A percentile compares a stretch with the other conserved stretches of the same genome.
Evolutionary conservation across 1,139 yeast species (phyloP).

Genomic region (Pichia sp.): DNA sequence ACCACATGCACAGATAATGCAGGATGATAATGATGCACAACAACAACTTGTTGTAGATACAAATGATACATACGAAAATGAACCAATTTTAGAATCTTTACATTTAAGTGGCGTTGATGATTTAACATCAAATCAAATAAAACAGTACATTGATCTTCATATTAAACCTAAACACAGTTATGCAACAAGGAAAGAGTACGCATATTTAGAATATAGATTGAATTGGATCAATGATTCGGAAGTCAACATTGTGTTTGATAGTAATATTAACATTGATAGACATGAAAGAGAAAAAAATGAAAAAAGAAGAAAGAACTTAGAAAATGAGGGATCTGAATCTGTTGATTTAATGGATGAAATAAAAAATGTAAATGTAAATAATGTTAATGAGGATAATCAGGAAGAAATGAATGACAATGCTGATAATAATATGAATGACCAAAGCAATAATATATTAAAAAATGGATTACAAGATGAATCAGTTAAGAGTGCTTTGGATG

Average conservation of each 20-base stretch:
- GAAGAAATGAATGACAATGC: not conserved
- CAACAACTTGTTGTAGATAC: not conserved
- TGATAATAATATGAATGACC: not conserved
- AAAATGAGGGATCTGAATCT: not conserved
- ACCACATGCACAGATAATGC: not conserved
- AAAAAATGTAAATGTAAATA: not conserved
- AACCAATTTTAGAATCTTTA: conserved; percentile 45
- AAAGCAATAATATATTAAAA: conserved; percentile 8
- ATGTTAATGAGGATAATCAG: not conserved
- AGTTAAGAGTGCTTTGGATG: conserved; percentile 33
- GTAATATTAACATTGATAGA: not conserved
- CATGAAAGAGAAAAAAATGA: not conserved
- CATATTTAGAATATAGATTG: conserved; percentile 31
- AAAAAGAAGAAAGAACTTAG: not conserved
- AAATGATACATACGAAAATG: conserved; percentile 1
- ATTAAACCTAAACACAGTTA: conserved; percentile 36
- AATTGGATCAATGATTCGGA: conserved; percentile 70
- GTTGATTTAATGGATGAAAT: conserved; percentile 5
- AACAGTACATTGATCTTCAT: conserved; percentile 46
- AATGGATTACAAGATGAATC: conserved; percentile 2
- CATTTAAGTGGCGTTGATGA: conserved; percentile 61
- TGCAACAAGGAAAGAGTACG: conserved; percentile 23
- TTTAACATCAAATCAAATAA: conserved; percentile 58
- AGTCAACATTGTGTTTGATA: conserved; percentile 46
- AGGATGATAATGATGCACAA: not conserved